Conservation (phyloP, 139 green algal species). For the Picochlorum sp. region DNA sequence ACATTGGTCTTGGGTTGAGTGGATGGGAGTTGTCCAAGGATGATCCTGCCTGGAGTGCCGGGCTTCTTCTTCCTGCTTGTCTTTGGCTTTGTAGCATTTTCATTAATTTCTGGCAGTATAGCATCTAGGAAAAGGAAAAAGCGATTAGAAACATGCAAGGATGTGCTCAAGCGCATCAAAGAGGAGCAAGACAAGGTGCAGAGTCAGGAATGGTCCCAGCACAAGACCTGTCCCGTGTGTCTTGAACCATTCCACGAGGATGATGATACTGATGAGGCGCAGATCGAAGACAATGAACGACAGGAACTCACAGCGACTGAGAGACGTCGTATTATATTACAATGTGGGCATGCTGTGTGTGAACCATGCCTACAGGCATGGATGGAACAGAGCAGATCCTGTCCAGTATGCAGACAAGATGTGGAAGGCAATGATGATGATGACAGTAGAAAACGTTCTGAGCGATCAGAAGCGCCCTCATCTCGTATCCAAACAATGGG, state of each 20-base stretch:
- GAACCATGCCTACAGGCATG: conserved; percentile 32
- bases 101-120: conserved; percentile 4
- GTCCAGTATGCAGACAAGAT: conserved; percentile 40
- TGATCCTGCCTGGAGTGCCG: conserved; percentile 20
- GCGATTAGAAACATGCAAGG: background rate
- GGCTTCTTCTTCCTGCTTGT: conserved; percentile 22
- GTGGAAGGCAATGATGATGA: conserved; percentile 5
- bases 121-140: background rate
- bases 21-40: conserved; percentile 9
- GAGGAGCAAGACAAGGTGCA: conserved; percentile 32
- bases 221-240: conserved; percentile 40
- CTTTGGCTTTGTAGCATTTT: background rate
- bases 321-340: conserved; percentile 22
- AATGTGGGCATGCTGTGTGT: conserved; percentile 51
- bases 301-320: too few relatives aligned
- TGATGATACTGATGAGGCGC: background rate
- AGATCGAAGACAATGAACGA: too few relatives aligned
- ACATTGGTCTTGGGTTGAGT: conserved; percentile 43
- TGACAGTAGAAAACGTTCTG: background rate
- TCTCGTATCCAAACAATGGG: background rate
- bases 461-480: background rate
- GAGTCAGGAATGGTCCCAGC: conserved; percentile 14
- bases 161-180: conserved; percentile 11
- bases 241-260: conserved; percentile 12
- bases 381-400: conserved; percentile 32